Evolutionary conservation across 306 rosid genomes (phyloP), one percentile per base, ranked within the genome.

Genomic region (Psophocarpus tetragonolobus): DNA sequence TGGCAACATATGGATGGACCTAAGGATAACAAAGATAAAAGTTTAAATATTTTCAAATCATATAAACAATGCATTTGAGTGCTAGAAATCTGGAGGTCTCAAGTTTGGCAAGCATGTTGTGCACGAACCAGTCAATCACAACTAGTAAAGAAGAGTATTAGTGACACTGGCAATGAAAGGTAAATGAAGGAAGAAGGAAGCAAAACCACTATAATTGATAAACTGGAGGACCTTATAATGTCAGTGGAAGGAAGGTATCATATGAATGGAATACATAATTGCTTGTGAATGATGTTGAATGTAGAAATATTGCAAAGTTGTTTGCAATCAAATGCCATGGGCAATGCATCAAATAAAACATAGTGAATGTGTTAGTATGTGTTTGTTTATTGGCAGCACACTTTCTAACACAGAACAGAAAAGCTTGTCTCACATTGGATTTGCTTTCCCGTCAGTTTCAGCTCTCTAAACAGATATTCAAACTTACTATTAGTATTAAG

Each of bases 1-100:
- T 92, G 73, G 97, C 97, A 84, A 95, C 92, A 80, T 92, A 91
- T 23, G 97, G 90, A 92, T 95, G 98, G 42, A 95, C 97, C 98
- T 92, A 82, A 26, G 62, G 58, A 80, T 74, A 62, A 29, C 74
- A 85, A 13, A 36, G 54, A 42, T 48, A 26, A 0, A 17, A 45
- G 17, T 35, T 54, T 12, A 51, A 38, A 48, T 63, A 48, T 10
- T 77, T 44, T 57, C 17, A 56, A 75, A 64, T 8, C 30, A 68
- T 32, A 54, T 18, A 60, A 44, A 45, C 2, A 3, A 76, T 15
- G 50, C 38, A 62, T 32, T 74, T n/a, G 48, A 77, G 30, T 58
- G 61, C 50, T 18, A 24, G 35, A 48, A 24, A 65, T 26, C 12
- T 29, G 66, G 44, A 64, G 53, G 41, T 26, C 15, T 65, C 58